These are phyloP conservation scores for Spongispora temasekensis DNA, from an alignment of 1,284 basidiomycete species.

Conservation along the genomic window DNA sequence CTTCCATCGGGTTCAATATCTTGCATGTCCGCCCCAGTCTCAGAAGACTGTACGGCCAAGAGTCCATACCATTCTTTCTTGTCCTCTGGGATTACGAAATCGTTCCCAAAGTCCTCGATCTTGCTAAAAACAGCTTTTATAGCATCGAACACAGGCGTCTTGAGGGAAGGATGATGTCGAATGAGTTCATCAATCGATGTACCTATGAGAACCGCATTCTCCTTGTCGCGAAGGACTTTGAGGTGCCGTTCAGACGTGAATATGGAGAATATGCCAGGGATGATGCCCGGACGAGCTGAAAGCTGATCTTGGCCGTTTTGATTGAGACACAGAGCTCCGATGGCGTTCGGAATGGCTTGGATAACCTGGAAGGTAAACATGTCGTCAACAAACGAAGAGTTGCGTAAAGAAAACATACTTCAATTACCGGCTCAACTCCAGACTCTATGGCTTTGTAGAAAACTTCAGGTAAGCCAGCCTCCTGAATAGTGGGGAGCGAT, in stretches of 20 bases:
- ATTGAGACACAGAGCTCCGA: conserved; percentile 96
- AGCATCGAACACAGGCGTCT: conserved; percentile 76
- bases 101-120: conserved; percentile 73
- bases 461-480: conserved; percentile 85
- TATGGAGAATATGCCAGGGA: conserved; percentile 82
- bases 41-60: conserved; percentile 37
- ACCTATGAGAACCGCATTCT: conserved; percentile 89
- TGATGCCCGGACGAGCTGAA: conserved; percentile 72
- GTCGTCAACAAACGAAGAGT: conserved; percentile 2
- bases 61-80: conserved; percentile 69
- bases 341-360: conserved; percentile 91
- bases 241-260: conserved; percentile 87
- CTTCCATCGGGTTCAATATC: conserved; percentile 38
- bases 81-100: conserved; percentile 57
- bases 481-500: conserved; percentile 90
- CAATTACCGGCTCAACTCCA: conserved; percentile 85
- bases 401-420: conserved; percentile 48
- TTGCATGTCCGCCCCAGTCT: conserved; percentile 58
- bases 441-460: conserved; percentile 87
- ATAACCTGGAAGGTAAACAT: conserved; percentile 61
- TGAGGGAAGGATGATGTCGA: conserved; percentile 92
- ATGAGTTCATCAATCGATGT: conserved; percentile 93
- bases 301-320: conserved; percentile 86
- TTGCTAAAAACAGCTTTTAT: conserved; percentile 69
- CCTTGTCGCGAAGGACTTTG: conserved; percentile 90